Percentiles rank a stretch among this genome's conserved stretches.
These are phyloP conservation scores for Micromonas commoda DNA, from an alignment of 139 green algal genomes.

Conservation along the genomic window DNA sequence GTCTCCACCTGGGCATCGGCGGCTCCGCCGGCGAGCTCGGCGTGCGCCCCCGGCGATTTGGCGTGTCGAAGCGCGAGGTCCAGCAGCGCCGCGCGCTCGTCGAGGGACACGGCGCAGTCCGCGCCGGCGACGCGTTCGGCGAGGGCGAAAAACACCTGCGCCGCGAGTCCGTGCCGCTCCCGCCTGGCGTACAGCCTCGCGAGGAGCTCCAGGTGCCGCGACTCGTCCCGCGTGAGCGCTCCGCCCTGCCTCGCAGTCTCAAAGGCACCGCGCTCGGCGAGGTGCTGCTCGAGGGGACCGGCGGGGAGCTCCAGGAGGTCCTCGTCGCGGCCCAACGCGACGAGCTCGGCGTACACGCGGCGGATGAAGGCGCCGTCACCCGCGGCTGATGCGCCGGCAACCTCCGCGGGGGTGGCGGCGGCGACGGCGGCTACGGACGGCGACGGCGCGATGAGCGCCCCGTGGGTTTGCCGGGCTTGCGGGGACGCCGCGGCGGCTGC, in stretches of 20 bases:
- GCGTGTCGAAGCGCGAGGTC: slow-evolving; percentile 22
- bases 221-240: slow-evolving; percentile 27
- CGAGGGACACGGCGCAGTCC: slow-evolving; percentile 47
- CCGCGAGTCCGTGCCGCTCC: slow-evolving; percentile 33
- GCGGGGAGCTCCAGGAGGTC: slow-evolving; percentile 44
- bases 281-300: slow-evolving; percentile 51
- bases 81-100: slow-evolving; percentile 42
- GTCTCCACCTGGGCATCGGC: background rate
- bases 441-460: too few relatives aligned
- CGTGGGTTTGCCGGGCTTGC: too few relatives aligned
- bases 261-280: slow-evolving; percentile 47
- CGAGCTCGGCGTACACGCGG: slow-evolving; percentile 51
- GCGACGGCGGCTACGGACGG: background rate
- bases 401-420: background rate
- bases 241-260: slow-evolving; percentile 11
- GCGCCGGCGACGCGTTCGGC: slow-evolving; percentile 44
- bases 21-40: background rate
- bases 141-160: slow-evolving; percentile 51
- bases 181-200: slow-evolving; percentile 51
- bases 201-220: slow-evolving; percentile 45
- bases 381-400: background rate
- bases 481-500: background rate
- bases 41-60: background rate
- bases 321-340: slow-evolving; percentile 27
- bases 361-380: background rate